Conservation (phyloP, 1,284 basidiomycete species). For the Vanrija sp. region DNA sequence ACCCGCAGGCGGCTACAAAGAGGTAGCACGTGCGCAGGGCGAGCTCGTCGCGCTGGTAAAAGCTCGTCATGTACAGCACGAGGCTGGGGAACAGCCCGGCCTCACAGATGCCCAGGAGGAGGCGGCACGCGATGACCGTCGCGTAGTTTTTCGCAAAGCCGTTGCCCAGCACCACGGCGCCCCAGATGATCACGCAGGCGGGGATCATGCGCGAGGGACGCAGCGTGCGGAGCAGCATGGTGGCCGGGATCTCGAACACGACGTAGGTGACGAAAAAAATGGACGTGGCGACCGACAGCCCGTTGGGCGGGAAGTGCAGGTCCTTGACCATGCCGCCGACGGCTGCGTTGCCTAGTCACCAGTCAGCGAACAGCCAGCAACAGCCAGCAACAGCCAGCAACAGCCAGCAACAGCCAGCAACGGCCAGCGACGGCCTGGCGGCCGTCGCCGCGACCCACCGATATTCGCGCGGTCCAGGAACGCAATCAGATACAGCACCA, state of each 20-base stretch:
- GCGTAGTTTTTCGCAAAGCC: conserved; percentile 13
- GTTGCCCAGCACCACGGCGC: conserved; percentile 25
- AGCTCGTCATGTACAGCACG: conserved; percentile 23
- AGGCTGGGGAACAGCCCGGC: conserved; percentile 27
- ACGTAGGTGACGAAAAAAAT: conserved; percentile 31
- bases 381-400: too few species aligned
- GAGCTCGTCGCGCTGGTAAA: conserved; percentile 29
- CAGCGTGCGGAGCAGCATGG: conserved; percentile 27
- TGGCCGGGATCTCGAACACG: conserved; percentile 31
- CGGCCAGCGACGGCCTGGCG: not conserved
- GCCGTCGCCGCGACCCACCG: too few species aligned
- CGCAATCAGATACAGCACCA: conserved; percentile 3
- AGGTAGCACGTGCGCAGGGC: conserved; percentile 32
- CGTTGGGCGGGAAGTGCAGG: conserved; percentile 3
- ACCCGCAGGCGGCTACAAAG: conserved; percentile 30
- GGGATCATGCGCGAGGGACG: conserved; percentile 13
- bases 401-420: not conserved
- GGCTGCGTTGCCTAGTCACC: conserved; percentile 5
- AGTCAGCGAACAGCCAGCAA: not conserved
- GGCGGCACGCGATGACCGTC: conserved; percentile 19
- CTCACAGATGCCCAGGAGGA: conserved; percentile 33
- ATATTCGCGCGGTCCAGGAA: conserved; percentile 5
- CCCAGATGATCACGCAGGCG: conserved; percentile 20
- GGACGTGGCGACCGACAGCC: conserved; percentile 6
- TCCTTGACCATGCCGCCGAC: conserved; percentile 8